phyloP scores from a whole-genome alignment of 2,329 filamentous ascomycete genomes.

The Cytospora chrysosperma region DNA sequence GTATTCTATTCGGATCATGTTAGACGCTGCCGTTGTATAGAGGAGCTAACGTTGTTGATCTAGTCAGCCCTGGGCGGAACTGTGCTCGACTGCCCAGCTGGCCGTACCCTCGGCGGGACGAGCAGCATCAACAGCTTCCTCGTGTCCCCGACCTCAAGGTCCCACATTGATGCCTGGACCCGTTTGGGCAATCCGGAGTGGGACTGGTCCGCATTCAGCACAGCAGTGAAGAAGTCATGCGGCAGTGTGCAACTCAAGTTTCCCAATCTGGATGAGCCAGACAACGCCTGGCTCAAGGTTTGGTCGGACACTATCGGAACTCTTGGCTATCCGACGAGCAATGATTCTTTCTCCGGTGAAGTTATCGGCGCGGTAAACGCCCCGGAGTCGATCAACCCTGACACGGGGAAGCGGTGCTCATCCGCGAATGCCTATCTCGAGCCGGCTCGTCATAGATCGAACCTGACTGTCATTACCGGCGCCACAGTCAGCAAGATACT shows the following conservation, averaged over 20 bases:
- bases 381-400: conserved; percentile 15
- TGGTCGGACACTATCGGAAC: conserved; percentile 38
- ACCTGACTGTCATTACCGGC: conserved; percentile 24
- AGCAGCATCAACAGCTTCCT: conserved; percentile 22
- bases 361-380: conserved; percentile 2
- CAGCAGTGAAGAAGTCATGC: neutral
- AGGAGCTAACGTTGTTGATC: neutral
- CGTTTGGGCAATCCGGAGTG: conserved; percentile 31
- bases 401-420: conserved; percentile 17
- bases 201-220: conserved; percentile 21
- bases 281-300: conserved; percentile 24
- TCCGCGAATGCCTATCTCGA: conserved; percentile 16
- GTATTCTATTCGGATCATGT: neutral
- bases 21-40: neutral
- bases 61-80: neutral
- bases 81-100: neutral
- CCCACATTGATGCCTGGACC: conserved; percentile 30
- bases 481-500: conserved; percentile 29
- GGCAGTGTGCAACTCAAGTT: neutral
- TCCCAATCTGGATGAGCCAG: neutral
- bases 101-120: neutral
- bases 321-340: neutral
- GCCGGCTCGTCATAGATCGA: conserved; percentile 8
- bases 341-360: neutral
- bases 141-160: conserved; percentile 25